Evolutionary conservation across 495 filamentous ascomycete genomes (phyloP).

Genomic region (Rusavskia elegans): DNA sequence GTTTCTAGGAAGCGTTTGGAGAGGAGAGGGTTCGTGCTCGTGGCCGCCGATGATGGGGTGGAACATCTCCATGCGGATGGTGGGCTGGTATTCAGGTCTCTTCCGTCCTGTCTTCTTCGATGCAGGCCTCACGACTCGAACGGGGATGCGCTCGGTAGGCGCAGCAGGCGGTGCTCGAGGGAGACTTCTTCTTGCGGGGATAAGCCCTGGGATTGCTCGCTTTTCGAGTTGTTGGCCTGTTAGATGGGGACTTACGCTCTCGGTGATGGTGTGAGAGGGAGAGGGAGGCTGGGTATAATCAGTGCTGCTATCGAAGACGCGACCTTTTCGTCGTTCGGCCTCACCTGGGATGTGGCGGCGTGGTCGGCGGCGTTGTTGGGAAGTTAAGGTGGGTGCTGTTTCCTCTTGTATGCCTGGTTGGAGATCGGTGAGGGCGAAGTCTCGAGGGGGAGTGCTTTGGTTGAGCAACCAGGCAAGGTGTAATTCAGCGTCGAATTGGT

Average conservation of each 20-base stretch:
- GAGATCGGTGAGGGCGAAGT: background rate
- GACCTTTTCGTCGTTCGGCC: no score
- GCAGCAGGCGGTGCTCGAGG: no score
- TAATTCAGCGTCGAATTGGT: background rate
- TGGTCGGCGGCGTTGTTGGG: no score
- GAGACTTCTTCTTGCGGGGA: no score
- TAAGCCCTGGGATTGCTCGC: no score
- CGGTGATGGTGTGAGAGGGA: no score
- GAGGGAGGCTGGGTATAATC: no score
- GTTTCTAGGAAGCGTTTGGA: background rate
- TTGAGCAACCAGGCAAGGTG: background rate
- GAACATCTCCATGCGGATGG: background rate
- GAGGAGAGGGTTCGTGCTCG: background rate
- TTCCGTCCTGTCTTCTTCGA: background rate
- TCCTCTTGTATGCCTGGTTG: background rate
- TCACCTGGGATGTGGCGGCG: no score
- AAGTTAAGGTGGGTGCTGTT: background rate
- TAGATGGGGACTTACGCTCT: no score
- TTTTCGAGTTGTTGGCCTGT: no score
- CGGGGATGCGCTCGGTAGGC: no score
- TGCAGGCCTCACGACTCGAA: background rate
- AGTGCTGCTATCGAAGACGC: no score
- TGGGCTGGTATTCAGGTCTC: background rate
- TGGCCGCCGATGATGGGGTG: background rate
- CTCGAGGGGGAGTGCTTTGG: background rate